phyloP scores from a whole-genome alignment of 768 basidiomycete genomes.

The Lanmaoa rubissima region DNA sequence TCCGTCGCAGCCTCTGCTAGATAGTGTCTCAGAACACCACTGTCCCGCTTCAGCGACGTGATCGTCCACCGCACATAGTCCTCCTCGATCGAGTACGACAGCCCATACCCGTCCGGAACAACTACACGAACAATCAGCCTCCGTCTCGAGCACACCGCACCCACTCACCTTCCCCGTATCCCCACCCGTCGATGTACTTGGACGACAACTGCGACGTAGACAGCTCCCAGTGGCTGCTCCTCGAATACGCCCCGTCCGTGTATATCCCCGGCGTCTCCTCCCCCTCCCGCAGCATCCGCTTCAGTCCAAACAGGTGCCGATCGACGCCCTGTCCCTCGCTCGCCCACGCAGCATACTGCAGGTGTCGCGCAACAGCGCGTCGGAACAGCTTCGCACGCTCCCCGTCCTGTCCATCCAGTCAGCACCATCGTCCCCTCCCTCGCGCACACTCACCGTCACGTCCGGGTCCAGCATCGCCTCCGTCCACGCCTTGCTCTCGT shows the following conservation, averaged over 20 bases:
- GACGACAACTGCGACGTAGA: slow-evolving; percentile 87
- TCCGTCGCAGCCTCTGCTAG: slow-evolving; percentile 81
- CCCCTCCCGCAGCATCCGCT: slow-evolving; percentile 70
- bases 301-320: slow-evolving; percentile 91
- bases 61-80: slow-evolving; percentile 88
- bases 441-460: slow-evolving; percentile 40
- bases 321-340: slow-evolving; percentile 95
- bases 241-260: slow-evolving; percentile 63
- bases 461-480: slow-evolving; percentile 78
- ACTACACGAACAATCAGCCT: slow-evolving; percentile 44
- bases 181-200: slow-evolving; percentile 89
- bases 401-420: slow-evolving; percentile 39
- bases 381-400: slow-evolving; percentile 68
- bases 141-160: background rate
- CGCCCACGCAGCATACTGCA: slow-evolving; percentile 87
- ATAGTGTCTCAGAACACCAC: slow-evolving; percentile 61
- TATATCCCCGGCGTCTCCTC: slow-evolving; percentile 76
- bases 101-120: slow-evolving; percentile 87
- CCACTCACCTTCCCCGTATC: slow-evolving; percentile 85
- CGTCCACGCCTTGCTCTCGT: slow-evolving; percentile 81
- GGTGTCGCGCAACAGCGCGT: slow-evolving; percentile 75
- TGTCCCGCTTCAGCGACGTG: slow-evolving; percentile 61
- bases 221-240: slow-evolving; percentile 87
- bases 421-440: background rate
- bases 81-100: slow-evolving; percentile 87